phyloP scores from a whole-genome alignment of 2,329 filamentous ascomycete species.

The Rosellinia necatrix region DNA sequence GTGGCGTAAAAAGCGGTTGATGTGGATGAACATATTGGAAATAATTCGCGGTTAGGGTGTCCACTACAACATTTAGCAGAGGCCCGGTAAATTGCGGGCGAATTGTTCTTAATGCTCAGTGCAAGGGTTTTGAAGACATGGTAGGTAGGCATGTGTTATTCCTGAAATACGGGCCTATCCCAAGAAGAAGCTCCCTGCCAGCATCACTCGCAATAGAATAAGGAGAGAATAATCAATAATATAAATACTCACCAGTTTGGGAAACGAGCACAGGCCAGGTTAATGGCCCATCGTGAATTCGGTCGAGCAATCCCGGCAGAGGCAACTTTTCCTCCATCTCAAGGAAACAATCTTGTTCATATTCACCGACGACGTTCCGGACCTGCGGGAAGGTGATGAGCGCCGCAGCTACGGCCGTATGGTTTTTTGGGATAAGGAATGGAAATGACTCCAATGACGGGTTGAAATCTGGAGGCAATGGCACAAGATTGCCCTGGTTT shows the following conservation, averaged over 20 bases:
- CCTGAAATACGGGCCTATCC: too few species aligned
- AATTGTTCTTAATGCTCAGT: too few species aligned
- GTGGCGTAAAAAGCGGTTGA: slow-evolving; percentile 42
- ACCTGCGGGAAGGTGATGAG: slow-evolving; percentile 43
- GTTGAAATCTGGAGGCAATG: slow-evolving; percentile 31
- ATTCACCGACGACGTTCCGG: slow-evolving; percentile 41
- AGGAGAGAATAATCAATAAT: background rate
- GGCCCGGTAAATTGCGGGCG: background rate
- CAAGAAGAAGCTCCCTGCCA: background rate
- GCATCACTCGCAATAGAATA: background rate
- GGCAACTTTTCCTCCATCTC: slow-evolving; percentile 42
- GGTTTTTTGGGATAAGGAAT: slow-evolving; percentile 44
- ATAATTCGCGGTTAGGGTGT: slow-evolving; percentile 39
- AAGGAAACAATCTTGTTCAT: slow-evolving; percentile 42
- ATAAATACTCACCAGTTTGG: slow-evolving; percentile 19
- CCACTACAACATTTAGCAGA: slow-evolving; percentile 24
- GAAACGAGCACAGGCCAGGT: slow-evolving; percentile 39
- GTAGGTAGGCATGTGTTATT: too few species aligned
- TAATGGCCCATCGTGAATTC: slow-evolving; percentile 32
- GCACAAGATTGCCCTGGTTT: slow-evolving; percentile 32
- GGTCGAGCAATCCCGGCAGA: slow-evolving; percentile 39
- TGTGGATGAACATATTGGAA: slow-evolving; percentile 44
- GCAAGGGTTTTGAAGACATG: too few species aligned
- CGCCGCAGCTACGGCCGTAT: slow-evolving; percentile 42
- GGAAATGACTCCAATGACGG: slow-evolving; percentile 39